Evolutionary conservation across 2,329 filamentous ascomycete species (phyloP), one percentile per base, ranked within the genome.

Genomic region (Pseudogymnoascus sp.): DNA sequence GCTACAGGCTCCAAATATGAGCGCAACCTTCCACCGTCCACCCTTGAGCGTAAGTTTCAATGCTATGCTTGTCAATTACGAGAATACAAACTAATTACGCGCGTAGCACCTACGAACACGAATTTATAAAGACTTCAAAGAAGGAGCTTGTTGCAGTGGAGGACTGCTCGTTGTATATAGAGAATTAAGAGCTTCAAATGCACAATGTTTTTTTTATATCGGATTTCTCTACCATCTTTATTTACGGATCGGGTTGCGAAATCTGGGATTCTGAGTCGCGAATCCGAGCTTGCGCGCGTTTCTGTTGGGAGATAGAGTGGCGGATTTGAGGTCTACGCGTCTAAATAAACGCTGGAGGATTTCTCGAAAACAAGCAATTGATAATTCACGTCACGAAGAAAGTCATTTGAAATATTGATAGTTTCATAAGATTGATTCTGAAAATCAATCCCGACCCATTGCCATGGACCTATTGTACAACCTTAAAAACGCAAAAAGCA

Each of bases 1-100:
- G 36, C 28, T 63, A 50, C 68, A 96, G 91, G 92, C 67, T 96
- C 91, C 66, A 97, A 97, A 82, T 97, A 89, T 76, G 94, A 97
- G 78, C 85, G 94, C 74, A 99, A 99, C 76, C 74, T 97, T 60
- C 90, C 91, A 35, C 83, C 85, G 62, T 92, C 87, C 35, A 86
- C 87, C 67, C 79, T 95, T 62, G 88, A 91, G 65, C 86, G 93
- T 97, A 79, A 82, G 90, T 84, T 33, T 54, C n/a, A 33, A 33
- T 33, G 39, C 20, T 54, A 54, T 54, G 3, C 20, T 33, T 33
- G 16, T 20, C 16, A 35, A 35, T 33, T 20, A 33, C 25, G 16
- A 25, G 18, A 22, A 54, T 22, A 33, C 47, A 25, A 18, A 58
- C 65, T 65, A 63, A 67, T 41, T 35, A 18, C 8, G 6, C 30